Base-by-base conservation (phyloP, 495 filamentous ascomycete species). In the Annulohypoxylon stygium region DNA sequence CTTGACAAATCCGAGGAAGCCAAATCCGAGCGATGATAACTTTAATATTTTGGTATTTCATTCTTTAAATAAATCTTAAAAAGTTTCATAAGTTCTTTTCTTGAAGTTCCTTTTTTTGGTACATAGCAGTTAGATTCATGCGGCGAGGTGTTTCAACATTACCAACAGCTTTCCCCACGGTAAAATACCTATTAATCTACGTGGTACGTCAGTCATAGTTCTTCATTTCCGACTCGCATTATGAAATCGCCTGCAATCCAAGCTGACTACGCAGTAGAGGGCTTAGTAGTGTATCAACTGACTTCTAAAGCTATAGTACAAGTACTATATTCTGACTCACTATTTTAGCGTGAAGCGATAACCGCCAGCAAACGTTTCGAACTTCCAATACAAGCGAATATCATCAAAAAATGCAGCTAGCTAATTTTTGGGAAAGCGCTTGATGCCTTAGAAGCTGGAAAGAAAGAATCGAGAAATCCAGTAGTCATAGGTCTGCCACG, bases 261-360 rank as follows among this genome's bases (percentile, higher is more conserved):
- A 47, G 43, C 43, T 47, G 43, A 47, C 43, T 47, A 34, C 41
- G 53, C 57, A 57, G 39, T 61, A 20, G 20, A 41, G 39, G 33
- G 33, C 7, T 43, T 30, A 54, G 12, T 26, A 30, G 12, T 25
- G 50, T 57, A 57, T 18, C 53, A 18, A 36, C 23, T 33, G 53
- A 30, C 33, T 18, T 33, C 9, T 11, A 12, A 39, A 11, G 9
- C 9, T 39, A 39, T 33, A 33, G 23, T 5, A 57, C 33, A 30
- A 30, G n/a, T 30, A 30, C 30, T 30, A 36, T 57, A 57, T 48
- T 58, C 30, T 57, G 23, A 43, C 11, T 45, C 12, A 30, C 45
- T 63, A 67, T 53, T 61, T 54, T 68, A 68, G 65, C 36, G 45
- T 25, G 47, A 68, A 68, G 57, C 65, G 8, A 7, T 30, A 61